Conservation (phyloP, 2,329 filamentous ascomycete species). For the Talaromyces marneffei region DNA sequence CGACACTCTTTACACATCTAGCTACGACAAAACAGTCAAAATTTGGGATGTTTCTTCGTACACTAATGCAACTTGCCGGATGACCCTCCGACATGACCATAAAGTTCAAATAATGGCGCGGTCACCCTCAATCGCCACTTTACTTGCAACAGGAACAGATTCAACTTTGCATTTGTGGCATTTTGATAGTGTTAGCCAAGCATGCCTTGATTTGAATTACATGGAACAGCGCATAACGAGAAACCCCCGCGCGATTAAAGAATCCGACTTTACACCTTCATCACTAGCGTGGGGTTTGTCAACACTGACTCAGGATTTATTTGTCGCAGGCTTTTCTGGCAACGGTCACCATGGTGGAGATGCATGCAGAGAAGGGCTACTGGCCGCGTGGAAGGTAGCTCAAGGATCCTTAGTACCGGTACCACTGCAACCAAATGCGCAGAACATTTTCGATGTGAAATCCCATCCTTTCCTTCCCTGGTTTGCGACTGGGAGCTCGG, state of each 20-base stretch:
- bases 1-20: slow-evolving; percentile 47
- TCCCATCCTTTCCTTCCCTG: slow-evolving; percentile 49
- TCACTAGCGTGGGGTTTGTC: slow-evolving; percentile 46
- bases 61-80: slow-evolving; percentile 23
- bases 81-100: slow-evolving; percentile 41
- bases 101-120: slow-evolving; percentile 49
- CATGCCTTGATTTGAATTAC: slow-evolving; percentile 26
- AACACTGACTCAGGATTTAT: slow-evolving; percentile 32
- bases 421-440: slow-evolving; percentile 42
- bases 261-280: slow-evolving; percentile 38
- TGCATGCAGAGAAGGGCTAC: slow-evolving; percentile 43
- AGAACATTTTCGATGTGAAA: slow-evolving; percentile 54
- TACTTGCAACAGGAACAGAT: slow-evolving; percentile 46
- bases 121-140: slow-evolving; percentile 30
- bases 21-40: slow-evolving; percentile 52
- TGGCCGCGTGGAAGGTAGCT: slow-evolving; percentile 50
- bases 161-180: slow-evolving; percentile 34
- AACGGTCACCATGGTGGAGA: slow-evolving; percentile 26
- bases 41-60: slow-evolving; percentile 46
- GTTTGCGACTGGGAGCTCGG: slow-evolving; percentile 51
- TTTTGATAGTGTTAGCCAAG: slow-evolving; percentile 15
- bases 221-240: slow-evolving; percentile 16
- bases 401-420: slow-evolving; percentile 32
- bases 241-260: slow-evolving; percentile 19
- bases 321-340: slow-evolving; percentile 53